Percentiles rank a stretch among this genome's conserved stretches.
Evolutionary conservation across 192 early-diverging fungal genomes (phyloP).

Genomic region (Jimgerdemannia flammicorona): DNA sequence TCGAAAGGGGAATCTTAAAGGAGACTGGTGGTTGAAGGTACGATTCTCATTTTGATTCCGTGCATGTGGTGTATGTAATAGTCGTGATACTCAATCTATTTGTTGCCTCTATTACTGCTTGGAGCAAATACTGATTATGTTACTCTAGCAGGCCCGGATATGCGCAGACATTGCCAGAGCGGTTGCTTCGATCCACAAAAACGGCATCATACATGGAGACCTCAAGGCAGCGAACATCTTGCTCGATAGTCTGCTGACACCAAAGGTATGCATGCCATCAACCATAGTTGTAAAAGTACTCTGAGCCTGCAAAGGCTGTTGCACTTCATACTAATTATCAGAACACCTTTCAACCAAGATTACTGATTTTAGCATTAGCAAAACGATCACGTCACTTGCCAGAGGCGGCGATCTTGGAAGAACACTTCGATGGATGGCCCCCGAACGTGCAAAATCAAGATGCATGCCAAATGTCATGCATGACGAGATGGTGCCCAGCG

Average conservation of each 20-base stretch:
- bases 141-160: neutral
- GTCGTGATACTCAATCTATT: too few species aligned
- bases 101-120: too few species aligned
- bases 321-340: neutral
- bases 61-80: too few species aligned
- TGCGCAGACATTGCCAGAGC: neutral
- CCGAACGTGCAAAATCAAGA: neutral
- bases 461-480: neutral
- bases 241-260: neutral
- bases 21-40: neutral
- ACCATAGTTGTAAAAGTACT: too few species aligned
- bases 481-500: neutral
- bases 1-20: neutral
- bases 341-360: neutral
- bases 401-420: neutral
- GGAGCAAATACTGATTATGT: too few species aligned
- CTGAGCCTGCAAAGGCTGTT: too few species aligned
- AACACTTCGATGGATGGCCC: neutral
- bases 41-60: too few species aligned
- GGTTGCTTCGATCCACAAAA: neutral
- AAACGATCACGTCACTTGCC: neutral
- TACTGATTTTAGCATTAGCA: neutral
- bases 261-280: neutral
- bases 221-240: neutral
- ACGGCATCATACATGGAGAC: neutral